phyloP scores from a whole-genome alignment of 768 basidiomycete genomes.

The Leccinellum luteum region DNA sequence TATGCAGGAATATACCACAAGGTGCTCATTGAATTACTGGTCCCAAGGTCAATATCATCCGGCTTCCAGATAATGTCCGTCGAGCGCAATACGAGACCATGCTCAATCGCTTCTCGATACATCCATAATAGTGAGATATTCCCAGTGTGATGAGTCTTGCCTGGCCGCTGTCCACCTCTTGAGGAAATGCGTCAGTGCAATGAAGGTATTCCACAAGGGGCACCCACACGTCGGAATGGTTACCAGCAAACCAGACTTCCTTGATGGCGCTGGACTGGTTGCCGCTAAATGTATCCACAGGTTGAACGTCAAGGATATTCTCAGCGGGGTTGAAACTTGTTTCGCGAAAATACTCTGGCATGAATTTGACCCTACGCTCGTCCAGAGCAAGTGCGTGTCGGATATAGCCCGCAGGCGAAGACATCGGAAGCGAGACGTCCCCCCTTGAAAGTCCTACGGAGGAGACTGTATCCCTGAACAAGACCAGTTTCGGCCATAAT shows the following conservation, averaged over 20 bases:
- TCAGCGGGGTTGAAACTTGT: slow-evolving; percentile 7
- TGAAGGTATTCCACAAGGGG: not conserved
- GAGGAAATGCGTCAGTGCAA: not conserved
- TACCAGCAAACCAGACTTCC: not conserved
- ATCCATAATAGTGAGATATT: not conserved
- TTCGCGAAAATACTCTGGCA: slow-evolving; percentile 13
- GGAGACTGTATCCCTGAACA: slow-evolving; percentile 53
- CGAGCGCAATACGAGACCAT: slow-evolving; percentile 10
- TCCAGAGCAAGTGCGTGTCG: not conserved
- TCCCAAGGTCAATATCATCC: slow-evolving; percentile 11
- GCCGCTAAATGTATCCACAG: not conserved
- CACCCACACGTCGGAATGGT: slow-evolving; percentile 24
- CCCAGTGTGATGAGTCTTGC: not conserved
- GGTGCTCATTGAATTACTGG: slow-evolving; percentile 6
- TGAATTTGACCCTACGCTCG: not conserved
- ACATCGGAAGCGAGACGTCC: slow-evolving; percentile 47
- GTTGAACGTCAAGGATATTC: not conserved
- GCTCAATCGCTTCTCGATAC: not conserved
- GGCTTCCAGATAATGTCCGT: slow-evolving; percentile 15
- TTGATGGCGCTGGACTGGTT: not conserved
- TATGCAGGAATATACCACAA: slow-evolving; percentile 7
- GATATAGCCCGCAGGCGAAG: slow-evolving; percentile 38
- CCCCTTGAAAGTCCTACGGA: slow-evolving; percentile 51
- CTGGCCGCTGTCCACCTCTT: slow-evolving; percentile 12
- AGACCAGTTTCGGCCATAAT: not conserved